phyloP scores from a whole-genome alignment of 1,139 yeast genomes.

The Hemisphaericaspora lyxosophila region DNA sequence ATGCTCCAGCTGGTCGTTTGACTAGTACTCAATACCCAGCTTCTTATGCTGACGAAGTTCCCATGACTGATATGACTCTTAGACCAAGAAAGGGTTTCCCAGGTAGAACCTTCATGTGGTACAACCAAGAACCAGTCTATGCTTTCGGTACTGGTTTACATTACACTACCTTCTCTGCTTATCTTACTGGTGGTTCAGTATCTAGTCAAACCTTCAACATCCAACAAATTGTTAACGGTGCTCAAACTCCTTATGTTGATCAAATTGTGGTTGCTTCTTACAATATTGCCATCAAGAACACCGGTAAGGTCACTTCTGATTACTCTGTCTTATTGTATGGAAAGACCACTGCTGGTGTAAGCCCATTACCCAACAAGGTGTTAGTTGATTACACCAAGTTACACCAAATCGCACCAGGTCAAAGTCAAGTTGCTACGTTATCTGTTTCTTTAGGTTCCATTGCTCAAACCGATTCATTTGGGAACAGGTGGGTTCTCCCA shows the following conservation, averaged over 20 bases:
- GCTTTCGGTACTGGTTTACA: slow-evolving; percentile 10
- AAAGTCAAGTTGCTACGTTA: slow-evolving; percentile 6
- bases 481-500: slow-evolving; percentile 8
- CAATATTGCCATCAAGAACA: slow-evolving; percentile 4
- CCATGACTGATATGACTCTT: slow-evolving; percentile 9
- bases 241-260: slow-evolving; percentile 4
- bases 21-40: slow-evolving; percentile 10
- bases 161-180: slow-evolving; percentile 9
- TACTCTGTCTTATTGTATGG: slow-evolving; percentile 8
- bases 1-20: slow-evolving; percentile 10
- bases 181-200: background rate
- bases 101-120: slow-evolving; percentile 11
- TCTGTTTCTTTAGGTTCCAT: slow-evolving; percentile 9
- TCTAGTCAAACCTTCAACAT: slow-evolving; percentile 4
- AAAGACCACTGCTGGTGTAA: slow-evolving; percentile 7
- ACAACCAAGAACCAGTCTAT: slow-evolving; percentile 8
- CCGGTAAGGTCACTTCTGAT: slow-evolving; percentile 9
- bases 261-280: slow-evolving; percentile 4
- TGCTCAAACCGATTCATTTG: slow-evolving; percentile 5
- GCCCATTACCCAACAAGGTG: slow-evolving; percentile 8
- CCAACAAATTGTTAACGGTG: slow-evolving; percentile 4
- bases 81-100: slow-evolving; percentile 9
- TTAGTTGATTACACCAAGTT: slow-evolving; percentile 8
- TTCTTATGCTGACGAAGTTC: slow-evolving; percentile 8
- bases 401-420: slow-evolving; percentile 5